These are phyloP conservation scores for Lagerstroemia speciosa DNA, from an alignment of 345 rosid genomes.

Conservation along the genomic window DNA sequence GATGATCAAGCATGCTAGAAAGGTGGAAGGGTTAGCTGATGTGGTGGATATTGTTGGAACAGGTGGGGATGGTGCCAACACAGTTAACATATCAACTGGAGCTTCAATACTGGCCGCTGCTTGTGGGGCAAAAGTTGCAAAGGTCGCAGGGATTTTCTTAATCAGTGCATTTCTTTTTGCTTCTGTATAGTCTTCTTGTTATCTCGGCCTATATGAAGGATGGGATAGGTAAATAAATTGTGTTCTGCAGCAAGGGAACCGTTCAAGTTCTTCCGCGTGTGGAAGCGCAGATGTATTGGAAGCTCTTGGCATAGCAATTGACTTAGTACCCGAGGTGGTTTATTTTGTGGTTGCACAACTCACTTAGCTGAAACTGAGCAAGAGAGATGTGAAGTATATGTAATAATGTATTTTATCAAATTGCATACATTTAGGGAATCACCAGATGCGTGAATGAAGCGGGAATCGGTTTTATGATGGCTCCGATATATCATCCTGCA, in stretches of 20 bases:
- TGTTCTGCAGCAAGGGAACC: constrained; percentile 76
- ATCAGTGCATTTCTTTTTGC: not conserved
- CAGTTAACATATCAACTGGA: constrained; percentile 91
- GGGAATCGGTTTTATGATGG: constrained; percentile 92
- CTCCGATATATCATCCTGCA: constrained; percentile 80
- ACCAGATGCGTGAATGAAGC: constrained; percentile 68
- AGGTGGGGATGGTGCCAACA: constrained; percentile 93
- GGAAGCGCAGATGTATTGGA: constrained; percentile 98
- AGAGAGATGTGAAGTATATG: not conserved
- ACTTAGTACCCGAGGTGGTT: constrained; percentile 69
- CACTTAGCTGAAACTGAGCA: not conserved
- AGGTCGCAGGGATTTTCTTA: constrained; percentile 35
- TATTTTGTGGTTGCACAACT: not conserved
- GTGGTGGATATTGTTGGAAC: constrained; percentile 90
- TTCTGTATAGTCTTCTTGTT: not conserved
- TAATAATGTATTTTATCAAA: not conserved
- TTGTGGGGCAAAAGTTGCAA: constrained; percentile 93
- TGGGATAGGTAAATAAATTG: not conserved
- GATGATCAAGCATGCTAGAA: constrained; percentile 65
- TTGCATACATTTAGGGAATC: constrained; percentile 32
- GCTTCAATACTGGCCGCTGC: constrained; percentile 93
- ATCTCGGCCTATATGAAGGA: not conserved
- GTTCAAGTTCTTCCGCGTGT: constrained; percentile 95
- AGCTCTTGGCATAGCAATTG: constrained; percentile 63
- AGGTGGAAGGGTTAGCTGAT: constrained; percentile 68